Conservation (phyloP, 2,329 filamentous ascomycete genomes). For the Trichophyton mentagrophytes region DNA sequence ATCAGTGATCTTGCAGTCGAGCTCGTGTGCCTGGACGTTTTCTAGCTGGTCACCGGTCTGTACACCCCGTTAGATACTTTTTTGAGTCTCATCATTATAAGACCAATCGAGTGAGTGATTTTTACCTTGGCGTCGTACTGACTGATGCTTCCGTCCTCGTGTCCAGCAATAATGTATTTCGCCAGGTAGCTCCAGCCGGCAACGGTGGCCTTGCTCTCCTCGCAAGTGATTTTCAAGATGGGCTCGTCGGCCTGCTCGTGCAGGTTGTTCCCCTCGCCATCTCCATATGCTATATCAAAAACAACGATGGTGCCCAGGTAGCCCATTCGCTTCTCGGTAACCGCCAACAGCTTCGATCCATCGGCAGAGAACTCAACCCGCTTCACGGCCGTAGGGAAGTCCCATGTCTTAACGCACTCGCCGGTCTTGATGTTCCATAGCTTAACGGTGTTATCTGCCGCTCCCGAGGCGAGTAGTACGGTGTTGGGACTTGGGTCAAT, state of each 20-base stretch:
- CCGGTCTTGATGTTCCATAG: constrained; percentile 94
- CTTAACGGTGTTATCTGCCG: constrained; percentile 95
- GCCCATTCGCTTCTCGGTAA: constrained; percentile 98
- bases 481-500: constrained; percentile 91
- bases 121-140: constrained; percentile 80
- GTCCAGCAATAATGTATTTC: constrained; percentile 94
- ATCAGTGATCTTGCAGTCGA: constrained; percentile 71
- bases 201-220: constrained; percentile 92
- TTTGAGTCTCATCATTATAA: neutral
- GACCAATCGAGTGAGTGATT: neutral
- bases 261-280: constrained; percentile 38
- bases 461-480: constrained; percentile 83
- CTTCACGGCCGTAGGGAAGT: constrained; percentile 94
- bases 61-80: neutral
- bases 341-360: constrained; percentile 75
- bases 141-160: constrained; percentile 89
- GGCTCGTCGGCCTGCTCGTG: constrained; percentile 77
- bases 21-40: constrained; percentile 75
- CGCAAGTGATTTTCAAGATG: constrained; percentile 74
- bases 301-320: constrained; percentile 90
- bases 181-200: constrained; percentile 90
- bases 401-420: constrained; percentile 90
- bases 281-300: constrained; percentile 73
- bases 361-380: constrained; percentile 95
- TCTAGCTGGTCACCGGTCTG: constrained; percentile 68